phyloP scores from a whole-genome alignment of 768 basidiomycete species.

The Pleurotus sapidus region DNA sequence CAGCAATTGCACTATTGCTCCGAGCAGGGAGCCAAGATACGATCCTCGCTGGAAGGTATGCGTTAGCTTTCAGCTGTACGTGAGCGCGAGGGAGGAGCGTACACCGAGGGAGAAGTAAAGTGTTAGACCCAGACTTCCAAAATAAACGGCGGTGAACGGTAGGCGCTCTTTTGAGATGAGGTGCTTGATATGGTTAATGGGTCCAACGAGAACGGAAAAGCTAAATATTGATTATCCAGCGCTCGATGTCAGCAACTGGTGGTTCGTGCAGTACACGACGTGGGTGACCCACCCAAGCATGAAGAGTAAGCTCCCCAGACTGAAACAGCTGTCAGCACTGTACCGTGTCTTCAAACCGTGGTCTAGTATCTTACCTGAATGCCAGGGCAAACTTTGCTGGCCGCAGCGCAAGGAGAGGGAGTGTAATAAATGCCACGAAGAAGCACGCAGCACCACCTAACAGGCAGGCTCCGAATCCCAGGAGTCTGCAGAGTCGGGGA shows the following conservation, averaged over 20 bases:
- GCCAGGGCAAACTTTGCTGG: conserved; percentile 7
- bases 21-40: conserved; percentile 82
- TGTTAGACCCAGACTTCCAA: conserved; percentile 80
- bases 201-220: conserved; percentile 85
- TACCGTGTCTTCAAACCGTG: conserved; percentile 18
- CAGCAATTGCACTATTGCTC: conserved; percentile 77
- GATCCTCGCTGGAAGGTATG: conserved; percentile 59
- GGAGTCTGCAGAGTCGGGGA: conserved; percentile 45
- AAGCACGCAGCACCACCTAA: conserved; percentile 93
- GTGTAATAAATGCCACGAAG: conserved; percentile 83
- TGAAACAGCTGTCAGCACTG: conserved; percentile 91
- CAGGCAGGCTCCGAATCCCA: conserved; percentile 89
- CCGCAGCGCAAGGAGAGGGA: conserved; percentile 51
- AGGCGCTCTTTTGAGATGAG: conserved; percentile 77
- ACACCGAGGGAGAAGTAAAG: conserved; percentile 92
- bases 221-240: conserved; percentile 28
- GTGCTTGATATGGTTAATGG: conserved; percentile 90
- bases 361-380: not conserved
- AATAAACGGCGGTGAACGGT: conserved; percentile 82
- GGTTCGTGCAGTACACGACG: not conserved
- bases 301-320: conserved; percentile 87
- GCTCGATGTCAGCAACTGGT: not conserved
- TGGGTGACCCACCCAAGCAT: conserved; percentile 75
- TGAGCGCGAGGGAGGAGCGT: conserved; percentile 25
- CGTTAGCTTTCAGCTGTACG: not conserved